Evolutionary conservation across 805 yeast species (phyloP).

Genomic region (Myxozyma monticola): DNA sequence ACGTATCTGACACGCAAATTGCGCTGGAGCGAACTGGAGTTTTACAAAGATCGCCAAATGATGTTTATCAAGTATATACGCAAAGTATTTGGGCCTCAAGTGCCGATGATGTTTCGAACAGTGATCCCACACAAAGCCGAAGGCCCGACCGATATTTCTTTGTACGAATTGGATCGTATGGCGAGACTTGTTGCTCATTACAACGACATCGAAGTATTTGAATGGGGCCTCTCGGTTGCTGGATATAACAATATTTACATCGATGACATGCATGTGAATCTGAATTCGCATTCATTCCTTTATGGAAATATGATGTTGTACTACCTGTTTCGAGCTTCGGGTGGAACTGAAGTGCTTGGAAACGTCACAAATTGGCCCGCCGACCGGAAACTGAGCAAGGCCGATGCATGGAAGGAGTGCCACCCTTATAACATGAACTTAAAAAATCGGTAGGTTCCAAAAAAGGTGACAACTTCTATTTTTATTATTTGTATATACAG

Average conservation of each 20-base stretch:
- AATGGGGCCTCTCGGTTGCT: constrained; percentile 18
- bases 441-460: neutral
- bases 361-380: constrained; percentile 16
- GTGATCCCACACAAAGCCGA: constrained; percentile 13
- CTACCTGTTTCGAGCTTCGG: constrained; percentile 23
- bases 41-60: constrained; percentile 7
- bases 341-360: constrained; percentile 20
- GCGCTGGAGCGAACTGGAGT: constrained; percentile 18
- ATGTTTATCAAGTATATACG: constrained; percentile 11
- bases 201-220: constrained; percentile 18
- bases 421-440: constrained; percentile 1
- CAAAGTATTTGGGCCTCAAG: constrained; percentile 9
- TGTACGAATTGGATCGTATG: constrained; percentile 19
- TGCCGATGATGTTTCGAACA: constrained; percentile 23
- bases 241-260: constrained; percentile 11
- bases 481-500: too few relatives aligned
- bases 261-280: constrained; percentile 21
- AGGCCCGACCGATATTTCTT: constrained; percentile 13
- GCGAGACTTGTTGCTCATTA: constrained; percentile 17
- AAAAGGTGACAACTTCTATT: too few relatives aligned
- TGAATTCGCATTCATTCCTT: constrained; percentile 5
- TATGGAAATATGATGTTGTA: constrained; percentile 23
- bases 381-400: neutral
- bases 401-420: constrained; percentile 24
- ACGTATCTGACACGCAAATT: constrained; percentile 11